A percentile compares a stretch with the other conserved stretches of the same genome.
Evolutionary conservation across 208 protist species (phyloP).

Genomic region (Trypanosoma melophagium): DNA sequence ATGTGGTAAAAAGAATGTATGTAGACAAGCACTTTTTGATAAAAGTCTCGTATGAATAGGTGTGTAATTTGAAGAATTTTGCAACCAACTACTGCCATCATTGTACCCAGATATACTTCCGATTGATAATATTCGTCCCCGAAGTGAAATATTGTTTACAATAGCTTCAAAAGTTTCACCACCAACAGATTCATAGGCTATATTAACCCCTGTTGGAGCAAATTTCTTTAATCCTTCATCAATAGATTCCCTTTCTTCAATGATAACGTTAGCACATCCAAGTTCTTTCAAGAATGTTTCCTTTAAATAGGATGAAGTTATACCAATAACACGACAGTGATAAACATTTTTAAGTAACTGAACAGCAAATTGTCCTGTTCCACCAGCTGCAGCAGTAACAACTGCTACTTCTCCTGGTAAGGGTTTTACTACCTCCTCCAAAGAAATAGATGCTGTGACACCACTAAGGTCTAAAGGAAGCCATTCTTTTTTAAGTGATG

Average conservation of each 20-base stretch:
- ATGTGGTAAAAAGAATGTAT: conserved; percentile 87
- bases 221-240: conserved; percentile 31
- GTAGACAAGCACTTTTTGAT: conserved; percentile 74
- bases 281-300: conserved; percentile 67
- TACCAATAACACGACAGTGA: conserved; percentile 81
- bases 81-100: conserved; percentile 25
- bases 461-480: conserved; percentile 83
- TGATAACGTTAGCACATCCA: conserved; percentile 77
- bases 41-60: conserved; percentile 73
- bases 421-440: conserved; percentile 71
- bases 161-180: conserved; percentile 73
- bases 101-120: conserved; percentile 80
- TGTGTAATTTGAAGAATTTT: not conserved
- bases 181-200: conserved; percentile 92
- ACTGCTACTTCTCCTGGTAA: conserved; percentile 72
- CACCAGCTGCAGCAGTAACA: conserved; percentile 88
- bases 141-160: conserved; percentile 59
- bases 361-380: conserved; percentile 88
- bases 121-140: conserved; percentile 77
- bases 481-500: conserved; percentile 45
- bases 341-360: conserved; percentile 88
- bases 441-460: conserved; percentile 83
- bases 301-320: conserved; percentile 82
- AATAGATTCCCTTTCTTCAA: conserved; percentile 73
- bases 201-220: conserved; percentile 73